Evolutionary conservation across 2,329 filamentous ascomycete genomes (phyloP).

Genomic region (Lecanosticta acicola): DNA sequence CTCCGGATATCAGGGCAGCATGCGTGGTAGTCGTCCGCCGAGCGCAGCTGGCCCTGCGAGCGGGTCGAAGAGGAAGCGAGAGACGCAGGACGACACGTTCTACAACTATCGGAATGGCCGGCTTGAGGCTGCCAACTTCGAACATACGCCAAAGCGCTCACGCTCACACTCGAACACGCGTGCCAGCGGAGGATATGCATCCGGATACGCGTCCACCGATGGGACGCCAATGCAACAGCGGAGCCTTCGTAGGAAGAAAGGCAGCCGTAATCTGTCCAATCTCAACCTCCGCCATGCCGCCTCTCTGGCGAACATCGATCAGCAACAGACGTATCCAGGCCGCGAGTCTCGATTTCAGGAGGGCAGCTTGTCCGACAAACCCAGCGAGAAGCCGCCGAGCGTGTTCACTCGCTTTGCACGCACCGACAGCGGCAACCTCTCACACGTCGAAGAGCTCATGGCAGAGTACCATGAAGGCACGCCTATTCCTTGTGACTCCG

Average conservation of each 20-base stretch:
- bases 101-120: constrained; percentile 17
- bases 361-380: constrained; percentile 79
- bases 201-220: constrained; percentile 21
- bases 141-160: constrained; percentile 30
- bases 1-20: constrained; percentile 17
- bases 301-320: constrained; percentile 16
- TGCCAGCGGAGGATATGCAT: constrained; percentile 7
- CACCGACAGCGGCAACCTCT: constrained; percentile 28
- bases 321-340: constrained; percentile 21
- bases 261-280: constrained; percentile 30
- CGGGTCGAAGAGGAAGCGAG: constrained; percentile 30
- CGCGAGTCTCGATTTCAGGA: constrained; percentile 65
- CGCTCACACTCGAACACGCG: constrained; percentile 16
- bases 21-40: constrained; percentile 17
- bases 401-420: constrained; percentile 52
- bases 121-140: constrained; percentile 17
- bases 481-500: constrained; percentile 11
- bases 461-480: constrained; percentile 32
- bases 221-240: constrained; percentile 24
- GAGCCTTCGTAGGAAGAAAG: constrained; percentile 32
- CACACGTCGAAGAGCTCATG: constrained; percentile 36
- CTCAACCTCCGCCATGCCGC: constrained; percentile 33
- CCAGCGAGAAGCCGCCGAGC: constrained; percentile 64
- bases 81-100: constrained; percentile 17
- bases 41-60: constrained; percentile 19